A percentile compares a stretch with the other conserved stretches of the same genome.
phyloP scores from a whole-genome alignment of 1,139 yeast species.

The Geotrichum bryndzae region DNA sequence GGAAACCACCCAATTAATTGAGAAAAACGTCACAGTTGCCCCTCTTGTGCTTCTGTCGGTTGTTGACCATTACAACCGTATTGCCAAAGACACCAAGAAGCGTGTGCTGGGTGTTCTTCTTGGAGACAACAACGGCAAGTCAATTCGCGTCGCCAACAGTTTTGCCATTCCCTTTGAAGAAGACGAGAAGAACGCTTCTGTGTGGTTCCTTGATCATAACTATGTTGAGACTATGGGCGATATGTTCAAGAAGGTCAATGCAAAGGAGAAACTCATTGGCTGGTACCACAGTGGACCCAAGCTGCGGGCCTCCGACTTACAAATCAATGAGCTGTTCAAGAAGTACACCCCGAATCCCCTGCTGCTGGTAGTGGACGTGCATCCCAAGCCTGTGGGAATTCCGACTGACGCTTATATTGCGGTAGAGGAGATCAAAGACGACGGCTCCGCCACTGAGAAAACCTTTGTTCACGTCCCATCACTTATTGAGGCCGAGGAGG shows the following conservation, averaged over 20 bases:
- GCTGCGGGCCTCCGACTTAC: constrained; percentile 77
- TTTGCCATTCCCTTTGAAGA: constrained; percentile 89
- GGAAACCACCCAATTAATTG: constrained; percentile 22
- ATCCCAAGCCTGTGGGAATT: constrained; percentile 71
- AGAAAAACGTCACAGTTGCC: constrained; percentile 79
- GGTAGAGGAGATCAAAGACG: constrained; percentile 91
- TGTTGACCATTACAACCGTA: constrained; percentile 91
- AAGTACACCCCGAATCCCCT: constrained; percentile 79
- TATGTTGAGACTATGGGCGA: constrained; percentile 95
- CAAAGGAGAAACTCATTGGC: constrained; percentile 90
- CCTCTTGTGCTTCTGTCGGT: constrained; percentile 92
- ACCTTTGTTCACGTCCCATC: constrained; percentile 94
- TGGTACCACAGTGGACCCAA: constrained; percentile 99
- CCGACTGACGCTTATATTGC: constrained; percentile 96
- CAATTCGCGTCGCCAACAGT: constrained; percentile 45
- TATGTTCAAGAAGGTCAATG: constrained; percentile 96
- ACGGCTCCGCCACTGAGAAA: constrained; percentile 90
- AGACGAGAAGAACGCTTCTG: constrained; percentile 85
- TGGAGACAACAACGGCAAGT: constrained; percentile 54
- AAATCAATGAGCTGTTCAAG: constrained; percentile 84
- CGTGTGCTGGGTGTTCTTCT: constrained; percentile 91
- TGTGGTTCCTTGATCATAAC: constrained; percentile 97
- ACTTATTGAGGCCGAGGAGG: constrained; percentile 93
- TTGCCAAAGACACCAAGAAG: constrained; percentile 61
- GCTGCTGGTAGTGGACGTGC: constrained; percentile 84